phyloP scores from a whole-genome alignment of 352 stramenopile genomes.

The Pythium rhizo-oryzae region DNA sequence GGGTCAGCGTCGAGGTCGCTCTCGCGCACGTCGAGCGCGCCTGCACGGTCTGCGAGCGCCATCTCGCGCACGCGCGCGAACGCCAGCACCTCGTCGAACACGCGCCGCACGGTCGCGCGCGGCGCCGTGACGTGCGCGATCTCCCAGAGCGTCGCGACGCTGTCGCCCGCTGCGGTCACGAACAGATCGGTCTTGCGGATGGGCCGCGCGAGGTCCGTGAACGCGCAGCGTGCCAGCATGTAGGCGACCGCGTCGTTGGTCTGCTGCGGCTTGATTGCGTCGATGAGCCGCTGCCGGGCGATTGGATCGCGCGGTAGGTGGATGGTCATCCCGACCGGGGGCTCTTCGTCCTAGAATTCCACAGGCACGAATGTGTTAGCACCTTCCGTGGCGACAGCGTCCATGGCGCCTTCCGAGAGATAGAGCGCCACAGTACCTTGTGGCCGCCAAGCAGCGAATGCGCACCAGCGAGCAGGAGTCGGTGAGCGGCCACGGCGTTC shows the following conservation, averaged over 20 bases:
- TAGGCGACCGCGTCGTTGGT: slow-evolving; percentile 6
- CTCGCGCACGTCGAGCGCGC: slow-evolving; percentile 21
- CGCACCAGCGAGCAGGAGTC: no score
- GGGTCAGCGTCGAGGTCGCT: slow-evolving; percentile 40
- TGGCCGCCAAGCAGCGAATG: no score
- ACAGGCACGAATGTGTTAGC: background rate
- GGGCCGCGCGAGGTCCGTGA: background rate
- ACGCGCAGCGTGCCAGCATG: background rate
- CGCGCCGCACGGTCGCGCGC: slow-evolving; percentile 37
- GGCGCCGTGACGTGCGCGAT: slow-evolving; percentile 33
- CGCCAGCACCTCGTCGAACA: slow-evolving; percentile 46
- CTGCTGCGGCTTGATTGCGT: slow-evolving; percentile 2
- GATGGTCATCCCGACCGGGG: background rate
- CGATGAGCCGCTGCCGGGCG: background rate
- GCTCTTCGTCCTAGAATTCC: background rate
- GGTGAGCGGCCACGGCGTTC: no score
- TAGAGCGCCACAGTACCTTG: no score
- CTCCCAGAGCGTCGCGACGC: slow-evolving; percentile 26
- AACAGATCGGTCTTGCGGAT: background rate
- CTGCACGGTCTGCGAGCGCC: no score
- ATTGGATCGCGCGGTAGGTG: background rate
- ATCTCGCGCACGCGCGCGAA: slow-evolving; percentile 24
- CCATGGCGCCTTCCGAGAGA: no score
- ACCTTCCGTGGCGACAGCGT: no score
- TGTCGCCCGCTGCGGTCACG: background rate